Base-by-base conservation (phyloP, 371 early-diverging fungal genomes). In the Paraphysoderma sedebokerense region DNA sequence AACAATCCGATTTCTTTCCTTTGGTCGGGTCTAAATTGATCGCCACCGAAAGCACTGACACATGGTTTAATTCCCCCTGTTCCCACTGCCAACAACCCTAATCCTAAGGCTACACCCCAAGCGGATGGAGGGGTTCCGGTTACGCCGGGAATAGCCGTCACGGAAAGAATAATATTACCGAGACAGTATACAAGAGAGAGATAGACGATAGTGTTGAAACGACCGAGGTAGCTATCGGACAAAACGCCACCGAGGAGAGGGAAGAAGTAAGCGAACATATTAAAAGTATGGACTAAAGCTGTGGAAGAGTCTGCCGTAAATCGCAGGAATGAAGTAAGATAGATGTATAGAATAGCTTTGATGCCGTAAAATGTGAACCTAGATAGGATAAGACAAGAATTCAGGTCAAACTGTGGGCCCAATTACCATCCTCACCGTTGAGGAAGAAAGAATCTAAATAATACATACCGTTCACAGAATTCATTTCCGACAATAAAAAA, bases 61-160 rank as follows among this genome's bases (percentile, higher is more conserved):
- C 49, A 47, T 22, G 65, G 63, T 39, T 67, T 67, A 28, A 67
- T 65, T 32, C 68, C 61, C 17, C 68, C 68, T 24, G 68, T 63
- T 29, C 65, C 63, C 6, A 65, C 23, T 1, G 68, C 39, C 15
- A 68, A 46, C 5, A 65, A 38, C 23, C 49, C 5, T 12, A 65
- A 26, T 6, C 65, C 61, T 9, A 41, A 2, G 12, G 46, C 17
- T 1, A 45, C 48, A 19, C 51, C 51, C 31, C 37, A 29, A 13
- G 33, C 26, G 22, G 1, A 51, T 7, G 48, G 48, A 15, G 51
- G 50, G 11, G 26, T 11, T 0, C 50, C 50, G 4, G 50, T 30
- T 8, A 51, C 51, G 35, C 36, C 45, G 13, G 53, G 53, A 24
- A 52, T 30, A 20, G 62, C 38, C 32, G 55, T 53, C 11, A 50